Percentiles rank a stretch among this genome's conserved stretches.
These are phyloP conservation scores for Mimosa bimucronata DNA, from an alignment of 306 rosid genomes.

Conservation along the genomic window DNA sequence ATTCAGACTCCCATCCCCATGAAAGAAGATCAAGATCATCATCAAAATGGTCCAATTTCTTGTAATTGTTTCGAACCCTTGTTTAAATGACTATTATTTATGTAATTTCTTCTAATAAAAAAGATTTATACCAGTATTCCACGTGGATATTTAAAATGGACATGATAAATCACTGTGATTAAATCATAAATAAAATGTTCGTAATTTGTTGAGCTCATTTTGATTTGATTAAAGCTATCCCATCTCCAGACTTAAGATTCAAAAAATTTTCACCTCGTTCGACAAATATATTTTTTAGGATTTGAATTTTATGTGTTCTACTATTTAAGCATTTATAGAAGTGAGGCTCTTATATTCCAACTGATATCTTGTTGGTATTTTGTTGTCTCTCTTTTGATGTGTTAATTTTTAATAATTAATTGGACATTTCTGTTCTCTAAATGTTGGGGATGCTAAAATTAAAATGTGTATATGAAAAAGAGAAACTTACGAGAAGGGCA, in stretches of 20 bases:
- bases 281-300: no score
- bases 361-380: no score
- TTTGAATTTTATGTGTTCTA: no score
- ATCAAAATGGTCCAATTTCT: conserved; percentile 47
- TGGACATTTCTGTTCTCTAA: neutral
- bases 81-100: conserved; percentile 2
- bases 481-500: neutral
- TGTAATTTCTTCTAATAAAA: neutral
- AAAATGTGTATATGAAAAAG: neutral
- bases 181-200: neutral
- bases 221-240: no score
- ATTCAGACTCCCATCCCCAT: conserved; percentile 37
- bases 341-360: no score
- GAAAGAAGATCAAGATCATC: conserved; percentile 38
- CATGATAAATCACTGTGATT: neutral
- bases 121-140: neutral
- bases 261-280: no score
- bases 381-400: no score
- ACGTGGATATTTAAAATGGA: neutral
- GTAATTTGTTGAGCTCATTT: no score
- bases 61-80: conserved; percentile 65
- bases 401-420: neutral
- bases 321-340: no score
- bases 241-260: no score
- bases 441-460: neutral